Evolutionary conservation across 139 green algal species (phyloP).

Genomic region (Nannochloris sp.): DNA sequence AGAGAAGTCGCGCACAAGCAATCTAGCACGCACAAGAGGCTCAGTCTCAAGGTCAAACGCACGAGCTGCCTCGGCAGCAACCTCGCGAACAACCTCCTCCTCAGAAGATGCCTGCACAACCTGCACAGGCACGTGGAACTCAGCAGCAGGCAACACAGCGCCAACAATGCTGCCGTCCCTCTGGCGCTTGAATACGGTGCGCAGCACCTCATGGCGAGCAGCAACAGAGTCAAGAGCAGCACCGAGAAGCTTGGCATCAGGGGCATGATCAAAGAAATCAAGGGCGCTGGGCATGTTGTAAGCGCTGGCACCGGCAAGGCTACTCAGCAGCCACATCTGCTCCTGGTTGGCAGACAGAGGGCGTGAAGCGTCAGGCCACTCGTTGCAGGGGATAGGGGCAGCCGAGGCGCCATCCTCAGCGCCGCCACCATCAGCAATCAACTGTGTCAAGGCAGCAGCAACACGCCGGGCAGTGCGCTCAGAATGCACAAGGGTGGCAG

Average conservation of each 20-base stretch:
- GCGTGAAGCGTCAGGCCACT: background rate
- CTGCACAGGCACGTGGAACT: background rate
- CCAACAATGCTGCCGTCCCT: background rate
- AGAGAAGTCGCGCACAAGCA: background rate
- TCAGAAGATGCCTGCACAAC: background rate
- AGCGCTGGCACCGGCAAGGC: too few species aligned
- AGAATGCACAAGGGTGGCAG: background rate
- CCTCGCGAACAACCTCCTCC: background rate
- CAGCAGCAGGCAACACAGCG: background rate
- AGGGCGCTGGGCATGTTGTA: too few species aligned
- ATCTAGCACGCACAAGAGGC: background rate
- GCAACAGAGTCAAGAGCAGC: background rate
- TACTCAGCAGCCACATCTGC: constrained; percentile 1
- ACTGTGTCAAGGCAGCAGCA: background rate
- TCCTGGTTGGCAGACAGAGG: background rate
- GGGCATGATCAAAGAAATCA: too few species aligned
- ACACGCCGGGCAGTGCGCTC: background rate
- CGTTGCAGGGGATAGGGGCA: too few species aligned
- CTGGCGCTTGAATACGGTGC: background rate
- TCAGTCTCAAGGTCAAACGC: background rate
- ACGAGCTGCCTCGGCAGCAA: background rate
- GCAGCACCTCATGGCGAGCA: background rate
- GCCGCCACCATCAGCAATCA: background rate
- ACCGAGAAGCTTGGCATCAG: too few species aligned
- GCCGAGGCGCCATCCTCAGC: background rate